Evolutionary conservation across 2,329 filamentous ascomycete species (phyloP), one percentile per base, ranked within the genome.

Genomic region (Fusarium duplospermum): DNA sequence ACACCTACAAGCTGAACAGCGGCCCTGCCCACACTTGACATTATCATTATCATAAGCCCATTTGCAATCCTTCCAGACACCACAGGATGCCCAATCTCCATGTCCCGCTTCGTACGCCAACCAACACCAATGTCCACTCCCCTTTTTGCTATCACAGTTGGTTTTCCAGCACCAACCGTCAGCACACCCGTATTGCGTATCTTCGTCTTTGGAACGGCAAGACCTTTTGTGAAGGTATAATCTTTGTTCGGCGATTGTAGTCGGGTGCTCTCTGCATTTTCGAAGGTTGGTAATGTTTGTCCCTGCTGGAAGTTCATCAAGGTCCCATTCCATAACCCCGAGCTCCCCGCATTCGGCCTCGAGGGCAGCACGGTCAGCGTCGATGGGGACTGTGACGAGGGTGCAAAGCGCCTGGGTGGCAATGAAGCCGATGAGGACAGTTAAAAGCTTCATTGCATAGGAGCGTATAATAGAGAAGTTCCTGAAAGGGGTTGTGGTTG

Each of bases 101-200:
- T 47, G 42, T 8, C 74, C 75, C 69, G 70, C 77, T 72, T 62
- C 45, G 54, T 38, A 20, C 5, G 54, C 20, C 62, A 20, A 16
- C 47, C 50, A 69, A 50, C 45, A 56, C 61, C 47, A 56, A 22
- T 40, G 45, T 8, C 47, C 45, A 31, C 42, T 45, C 14, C 45
- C 40, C 59, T 50, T 50, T 10, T 62, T 33, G 1, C 13, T 18
- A 16, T 35, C 27, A n/a, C 59, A 40, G 11, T 42, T 50, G 16
- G 42, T 50, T 27, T 33, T 62, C 59, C 59, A 50, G 29, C 59
- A 62, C 59, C 38, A 62, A 10, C 40, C 33, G 14, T 62, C 45
- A 20, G 29, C n/a, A 24, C 59, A 50, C 29, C 59, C 59, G 16
- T 62, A 62, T 42, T 62, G 22, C 42, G 42, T 62, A 14, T 62